These are phyloP conservation scores for Comarum palustre DNA, from an alignment of 306 rosid species.

Conservation along the genomic window DNA sequence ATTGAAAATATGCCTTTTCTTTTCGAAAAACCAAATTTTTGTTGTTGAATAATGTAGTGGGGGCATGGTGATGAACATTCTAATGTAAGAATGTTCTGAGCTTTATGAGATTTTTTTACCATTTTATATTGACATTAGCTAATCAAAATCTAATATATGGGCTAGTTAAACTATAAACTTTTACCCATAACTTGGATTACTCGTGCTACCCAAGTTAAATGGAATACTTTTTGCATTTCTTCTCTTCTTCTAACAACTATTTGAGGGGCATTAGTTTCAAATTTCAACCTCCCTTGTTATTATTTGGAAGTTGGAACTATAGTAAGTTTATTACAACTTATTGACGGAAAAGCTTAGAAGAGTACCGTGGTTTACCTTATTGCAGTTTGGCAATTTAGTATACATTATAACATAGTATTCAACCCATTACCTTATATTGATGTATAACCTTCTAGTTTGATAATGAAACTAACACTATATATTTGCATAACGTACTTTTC, in stretches of 20 bases:
- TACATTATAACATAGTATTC: not conserved
- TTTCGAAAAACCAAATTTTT: constrained; percentile 16
- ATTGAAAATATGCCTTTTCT: not conserved
- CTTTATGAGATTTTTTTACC: constrained; percentile 9
- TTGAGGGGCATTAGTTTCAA: not conserved
- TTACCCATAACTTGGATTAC: not conserved
- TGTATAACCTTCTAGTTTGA: not conserved
- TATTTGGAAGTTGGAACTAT: not conserved
- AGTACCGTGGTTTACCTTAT: not conserved
- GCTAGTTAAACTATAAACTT: not conserved
- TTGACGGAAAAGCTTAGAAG: not conserved
- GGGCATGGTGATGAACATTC: constrained; percentile 6
- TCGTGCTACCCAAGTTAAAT: not conserved
- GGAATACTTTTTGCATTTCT: not conserved
- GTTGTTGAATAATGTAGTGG: not conserved
- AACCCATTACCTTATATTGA: not conserved
- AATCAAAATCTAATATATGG: not conserved
- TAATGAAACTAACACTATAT: not conserved
- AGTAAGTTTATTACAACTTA: not conserved
- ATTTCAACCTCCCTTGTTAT: not conserved
- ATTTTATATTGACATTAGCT: not conserved
- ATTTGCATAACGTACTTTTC: not conserved
- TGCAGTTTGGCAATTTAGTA: not conserved
- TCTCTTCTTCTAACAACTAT: not conserved
- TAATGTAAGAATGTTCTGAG: constrained; percentile 25